Percentiles rank a stretch among this genome's conserved stretches.
These are phyloP conservation scores for Talaromyces atroroseus DNA, from an alignment of 2,329 filamentous ascomycete species.

Conservation along the genomic window DNA sequence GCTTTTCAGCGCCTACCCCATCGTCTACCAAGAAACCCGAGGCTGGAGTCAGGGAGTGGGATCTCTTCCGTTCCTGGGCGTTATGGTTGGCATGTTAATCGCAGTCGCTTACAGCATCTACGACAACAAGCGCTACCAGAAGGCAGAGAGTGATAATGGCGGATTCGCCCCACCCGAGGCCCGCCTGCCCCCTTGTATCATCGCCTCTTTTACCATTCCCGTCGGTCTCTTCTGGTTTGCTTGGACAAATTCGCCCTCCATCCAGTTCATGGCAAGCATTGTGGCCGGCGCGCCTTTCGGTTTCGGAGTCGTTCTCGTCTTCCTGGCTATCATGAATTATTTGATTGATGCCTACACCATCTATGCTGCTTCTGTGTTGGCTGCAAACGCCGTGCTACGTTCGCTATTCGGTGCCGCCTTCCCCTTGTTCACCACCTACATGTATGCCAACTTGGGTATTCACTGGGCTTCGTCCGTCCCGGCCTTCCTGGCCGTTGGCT, in stretches of 20 bases:
- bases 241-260: slow-evolving; percentile 49
- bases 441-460: slow-evolving; percentile 43
- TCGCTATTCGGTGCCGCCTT: slow-evolving; percentile 45
- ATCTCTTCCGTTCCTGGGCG: slow-evolving; percentile 45
- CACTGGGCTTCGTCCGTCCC: slow-evolving; percentile 45
- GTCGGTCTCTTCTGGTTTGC: slow-evolving; percentile 56
- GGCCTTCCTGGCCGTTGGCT: slow-evolving; percentile 42
- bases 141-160: slow-evolving; percentile 39
- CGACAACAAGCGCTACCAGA: slow-evolving; percentile 38
- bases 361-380: slow-evolving; percentile 39
- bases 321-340: slow-evolving; percentile 39
- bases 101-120: slow-evolving; percentile 38
- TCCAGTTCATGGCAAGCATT: slow-evolving; percentile 37
- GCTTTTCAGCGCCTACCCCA: slow-evolving; percentile 49
- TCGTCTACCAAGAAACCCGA: slow-evolving; percentile 43
- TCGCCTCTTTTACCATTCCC: slow-evolving; percentile 49
- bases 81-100: slow-evolving; percentile 39
- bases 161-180: slow-evolving; percentile 60
- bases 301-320: slow-evolving; percentile 39
- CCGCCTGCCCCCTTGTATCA: slow-evolving; percentile 46
- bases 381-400: slow-evolving; percentile 43
- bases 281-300: slow-evolving; percentile 36
- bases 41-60: slow-evolving; percentile 45
- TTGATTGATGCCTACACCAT: slow-evolving; percentile 41
- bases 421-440: slow-evolving; percentile 43